A percentile compares a stretch with the other conserved stretches of the same genome.
phyloP scores from a whole-genome alignment of 768 basidiomycete genomes.

The Paxillus involutus region DNA sequence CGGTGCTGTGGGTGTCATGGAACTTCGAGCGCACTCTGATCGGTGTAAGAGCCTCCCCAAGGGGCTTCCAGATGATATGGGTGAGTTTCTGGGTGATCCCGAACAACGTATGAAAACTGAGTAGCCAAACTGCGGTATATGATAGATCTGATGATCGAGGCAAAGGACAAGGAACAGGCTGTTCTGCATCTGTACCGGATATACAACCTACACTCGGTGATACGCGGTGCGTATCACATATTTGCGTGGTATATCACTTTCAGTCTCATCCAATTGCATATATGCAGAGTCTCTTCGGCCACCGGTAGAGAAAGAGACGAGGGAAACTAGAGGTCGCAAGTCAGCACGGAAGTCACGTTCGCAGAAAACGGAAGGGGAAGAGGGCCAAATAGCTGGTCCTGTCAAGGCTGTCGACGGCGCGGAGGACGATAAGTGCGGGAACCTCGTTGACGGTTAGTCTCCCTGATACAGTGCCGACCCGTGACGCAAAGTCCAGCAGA shows the following conservation, averaged over 20 bases:
- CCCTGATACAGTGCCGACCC: too few species aligned
- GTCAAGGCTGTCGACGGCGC: neutral
- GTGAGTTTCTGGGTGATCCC: slow-evolving; percentile 28
- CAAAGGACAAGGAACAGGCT: slow-evolving; percentile 92
- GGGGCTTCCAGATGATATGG: slow-evolving; percentile 68
- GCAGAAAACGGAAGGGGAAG: slow-evolving; percentile 31
- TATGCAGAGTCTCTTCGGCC: slow-evolving; percentile 41
- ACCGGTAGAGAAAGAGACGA: slow-evolving; percentile 37
- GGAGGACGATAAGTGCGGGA: neutral
- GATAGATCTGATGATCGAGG: slow-evolving; percentile 88
- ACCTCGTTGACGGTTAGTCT: too few species aligned
- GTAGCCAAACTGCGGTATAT: neutral
- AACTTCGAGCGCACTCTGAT: slow-evolving; percentile 84
- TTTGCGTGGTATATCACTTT: neutral
- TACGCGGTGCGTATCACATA: slow-evolving; percentile 41
- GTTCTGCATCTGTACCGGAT: slow-evolving; percentile 83
- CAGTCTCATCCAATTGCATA: too few species aligned
- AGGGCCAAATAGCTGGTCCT: slow-evolving; percentile 10
- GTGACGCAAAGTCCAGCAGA: too few species aligned
- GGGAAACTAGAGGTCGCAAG: slow-evolving; percentile 47
- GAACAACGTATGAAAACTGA: neutral
- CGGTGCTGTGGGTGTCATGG: slow-evolving; percentile 82
- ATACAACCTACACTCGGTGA: slow-evolving; percentile 68
- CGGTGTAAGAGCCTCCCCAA: slow-evolving; percentile 68
- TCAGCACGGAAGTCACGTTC: slow-evolving; percentile 22